Evolutionary conservation across 139 green algal species (phyloP).

Genomic region (Tetradesmus obliquus): DNA sequence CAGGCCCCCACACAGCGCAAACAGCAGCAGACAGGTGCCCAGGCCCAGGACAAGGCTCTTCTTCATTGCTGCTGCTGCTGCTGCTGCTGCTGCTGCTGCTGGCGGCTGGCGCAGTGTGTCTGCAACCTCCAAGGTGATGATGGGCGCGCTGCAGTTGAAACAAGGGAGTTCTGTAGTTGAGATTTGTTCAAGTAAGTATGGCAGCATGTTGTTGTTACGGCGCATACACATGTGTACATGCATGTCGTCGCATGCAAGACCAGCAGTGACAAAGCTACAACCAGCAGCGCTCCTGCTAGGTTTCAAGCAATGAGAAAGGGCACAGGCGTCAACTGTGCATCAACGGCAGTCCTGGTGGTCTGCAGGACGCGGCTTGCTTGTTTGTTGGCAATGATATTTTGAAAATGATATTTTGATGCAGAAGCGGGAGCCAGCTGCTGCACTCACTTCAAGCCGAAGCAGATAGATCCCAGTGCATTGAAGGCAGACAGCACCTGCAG

Average conservation of each 20-base stretch:
- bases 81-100: not conserved
- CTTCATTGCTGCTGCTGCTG: not conserved
- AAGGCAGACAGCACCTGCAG: conserved; percentile 3
- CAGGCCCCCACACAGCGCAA: not conserved
- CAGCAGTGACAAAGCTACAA: not conserved
- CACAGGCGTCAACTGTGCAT: no score
- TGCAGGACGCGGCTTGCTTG: no score
- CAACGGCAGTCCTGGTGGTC: no score
- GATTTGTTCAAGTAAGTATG: no score
- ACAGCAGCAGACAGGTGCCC: not conserved
- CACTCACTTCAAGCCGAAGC: conserved; percentile 25
- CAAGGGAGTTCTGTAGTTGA: no score
- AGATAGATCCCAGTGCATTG: conserved; percentile 5
- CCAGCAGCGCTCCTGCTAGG: not conserved
- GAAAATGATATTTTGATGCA: no score
- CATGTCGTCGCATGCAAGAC: not conserved
- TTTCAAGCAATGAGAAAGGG: no score
- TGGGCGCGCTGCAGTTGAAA: not conserved
- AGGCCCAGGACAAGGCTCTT: not conserved
- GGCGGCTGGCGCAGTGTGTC: conserved; percentile 5
- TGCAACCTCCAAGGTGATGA: conserved; percentile 10
- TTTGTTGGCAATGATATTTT: no score
- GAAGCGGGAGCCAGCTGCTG: not conserved
- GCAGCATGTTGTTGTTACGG: no score
- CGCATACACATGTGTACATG: no score